Percentiles rank a stretch among this genome's conserved stretches.
Conservation (phyloP, 1,139 yeast species). For the Meyerozyma athensensis region DNA sequence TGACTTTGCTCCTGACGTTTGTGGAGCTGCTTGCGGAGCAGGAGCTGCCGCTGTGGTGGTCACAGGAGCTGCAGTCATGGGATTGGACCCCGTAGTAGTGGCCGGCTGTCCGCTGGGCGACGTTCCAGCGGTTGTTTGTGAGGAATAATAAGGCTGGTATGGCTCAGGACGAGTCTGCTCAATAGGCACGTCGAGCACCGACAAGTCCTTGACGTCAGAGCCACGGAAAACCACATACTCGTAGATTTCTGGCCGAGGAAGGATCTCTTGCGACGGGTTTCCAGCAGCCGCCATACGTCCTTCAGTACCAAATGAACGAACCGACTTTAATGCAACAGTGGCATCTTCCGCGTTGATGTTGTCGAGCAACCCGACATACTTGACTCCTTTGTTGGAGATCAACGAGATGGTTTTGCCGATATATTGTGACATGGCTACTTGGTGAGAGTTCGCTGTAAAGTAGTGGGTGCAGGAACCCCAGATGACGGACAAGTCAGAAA, state of each 20-base stretch:
- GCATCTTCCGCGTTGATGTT: slow-evolving; percentile 88
- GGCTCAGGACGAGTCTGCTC: slow-evolving; percentile 46
- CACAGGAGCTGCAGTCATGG: slow-evolving; percentile 4
- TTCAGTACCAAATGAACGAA: slow-evolving; percentile 88
- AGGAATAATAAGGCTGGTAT: slow-evolving; percentile 5
- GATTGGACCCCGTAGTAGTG: background rate
- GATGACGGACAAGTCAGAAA: too few relatives aligned
- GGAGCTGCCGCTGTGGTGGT: slow-evolving; percentile 8
- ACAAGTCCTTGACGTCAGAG: slow-evolving; percentile 84
- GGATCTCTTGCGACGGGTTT: slow-evolving; percentile 67
- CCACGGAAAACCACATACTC: slow-evolving; percentile 88
- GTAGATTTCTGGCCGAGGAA: slow-evolving; percentile 68
- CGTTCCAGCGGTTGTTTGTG: background rate
- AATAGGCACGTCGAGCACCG: slow-evolving; percentile 67
- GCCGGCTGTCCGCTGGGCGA: background rate
- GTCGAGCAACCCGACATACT: slow-evolving; percentile 84
- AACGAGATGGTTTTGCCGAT: slow-evolving; percentile 91
- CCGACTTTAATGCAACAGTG: slow-evolving; percentile 80
- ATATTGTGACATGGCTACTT: slow-evolving; percentile 85
- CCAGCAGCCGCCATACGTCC: slow-evolving; percentile 63
- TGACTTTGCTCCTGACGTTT: slow-evolving; percentile 9
- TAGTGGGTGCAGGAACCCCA: too few relatives aligned
- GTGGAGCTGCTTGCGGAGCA: slow-evolving; percentile 10
- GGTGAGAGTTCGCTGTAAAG: too few relatives aligned
- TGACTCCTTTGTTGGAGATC: slow-evolving; percentile 72